phyloP scores from a whole-genome alignment of 2,329 filamentous ascomycete genomes.

The Colletotrichum sp. region DNA sequence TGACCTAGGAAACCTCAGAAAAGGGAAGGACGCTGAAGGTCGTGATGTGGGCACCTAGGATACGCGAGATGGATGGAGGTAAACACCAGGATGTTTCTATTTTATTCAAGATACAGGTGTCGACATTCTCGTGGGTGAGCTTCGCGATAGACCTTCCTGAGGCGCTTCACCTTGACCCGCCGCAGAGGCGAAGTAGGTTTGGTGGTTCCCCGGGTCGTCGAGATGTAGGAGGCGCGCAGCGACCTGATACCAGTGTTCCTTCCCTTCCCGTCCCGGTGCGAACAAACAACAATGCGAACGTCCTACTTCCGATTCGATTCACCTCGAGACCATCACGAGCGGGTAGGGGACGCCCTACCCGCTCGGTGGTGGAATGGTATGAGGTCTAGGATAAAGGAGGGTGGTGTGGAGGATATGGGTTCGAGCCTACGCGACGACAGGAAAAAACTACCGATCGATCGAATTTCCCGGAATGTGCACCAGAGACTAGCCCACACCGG shows the following conservation, averaged over 20 bases:
- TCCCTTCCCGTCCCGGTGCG: neutral
- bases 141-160: neutral
- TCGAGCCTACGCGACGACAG: neutral
- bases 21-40: neutral
- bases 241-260: neutral
- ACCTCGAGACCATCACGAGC: neutral
- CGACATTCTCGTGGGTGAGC: rapidly evolving
- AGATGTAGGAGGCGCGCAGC: neutral
- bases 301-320: neutral
- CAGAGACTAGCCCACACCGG: neutral
- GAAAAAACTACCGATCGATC: neutral
- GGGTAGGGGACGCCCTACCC: neutral
- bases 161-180: neutral
- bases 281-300: neutral
- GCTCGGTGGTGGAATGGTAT: neutral
- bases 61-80: neutral
- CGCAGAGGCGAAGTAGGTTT: neutral
- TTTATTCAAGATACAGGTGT: neutral
- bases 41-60: neutral
- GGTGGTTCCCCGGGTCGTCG: neutral
- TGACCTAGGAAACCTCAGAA: neutral
- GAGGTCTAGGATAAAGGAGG: neutral
- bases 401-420: neutral
- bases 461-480: neutral
- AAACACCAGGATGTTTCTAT: neutral